Evolutionary conservation across 2,329 filamentous ascomycete genomes (phyloP).

Genomic region (Fusarium pseudonygamai): DNA sequence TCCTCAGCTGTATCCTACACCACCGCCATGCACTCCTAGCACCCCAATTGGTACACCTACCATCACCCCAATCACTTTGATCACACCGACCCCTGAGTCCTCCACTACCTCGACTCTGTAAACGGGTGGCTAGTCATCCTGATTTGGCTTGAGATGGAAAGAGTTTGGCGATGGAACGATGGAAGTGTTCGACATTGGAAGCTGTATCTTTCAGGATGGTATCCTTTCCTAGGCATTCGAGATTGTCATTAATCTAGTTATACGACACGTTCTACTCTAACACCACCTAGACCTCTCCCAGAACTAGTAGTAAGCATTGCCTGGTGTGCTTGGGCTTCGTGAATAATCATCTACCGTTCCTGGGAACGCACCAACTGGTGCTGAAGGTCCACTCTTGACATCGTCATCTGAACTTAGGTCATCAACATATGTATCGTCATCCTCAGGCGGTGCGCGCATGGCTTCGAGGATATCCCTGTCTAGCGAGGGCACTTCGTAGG

Average conservation of each 20-base stretch:
- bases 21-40: slow-evolving; percentile 36
- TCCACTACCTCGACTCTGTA: neutral
- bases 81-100: neutral
- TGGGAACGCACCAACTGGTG: slow-evolving; percentile 61
- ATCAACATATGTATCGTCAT: slow-evolving; percentile 46
- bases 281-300: neutral
- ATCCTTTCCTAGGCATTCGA: neutral
- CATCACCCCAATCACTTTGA: neutral
- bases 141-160: neutral
- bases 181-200: neutral
- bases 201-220: neutral
- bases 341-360: slow-evolving; percentile 55
- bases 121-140: neutral
- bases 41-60: neutral
- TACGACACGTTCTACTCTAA: neutral
- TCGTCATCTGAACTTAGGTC: slow-evolving; percentile 54
- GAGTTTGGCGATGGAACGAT: neutral
- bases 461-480: slow-evolving; percentile 71
- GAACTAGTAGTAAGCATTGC: slow-evolving; percentile 51
- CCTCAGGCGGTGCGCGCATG: slow-evolving; percentile 58
- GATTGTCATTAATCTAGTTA: neutral
- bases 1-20: slow-evolving; percentile 32
- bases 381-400: slow-evolving; percentile 40
- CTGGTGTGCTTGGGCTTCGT: slow-evolving; percentile 42
- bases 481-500: slow-evolving; percentile 72